phyloP scores from a whole-genome alignment of 2,329 filamentous ascomycete genomes.

The Fusarium transvaalense region DNA sequence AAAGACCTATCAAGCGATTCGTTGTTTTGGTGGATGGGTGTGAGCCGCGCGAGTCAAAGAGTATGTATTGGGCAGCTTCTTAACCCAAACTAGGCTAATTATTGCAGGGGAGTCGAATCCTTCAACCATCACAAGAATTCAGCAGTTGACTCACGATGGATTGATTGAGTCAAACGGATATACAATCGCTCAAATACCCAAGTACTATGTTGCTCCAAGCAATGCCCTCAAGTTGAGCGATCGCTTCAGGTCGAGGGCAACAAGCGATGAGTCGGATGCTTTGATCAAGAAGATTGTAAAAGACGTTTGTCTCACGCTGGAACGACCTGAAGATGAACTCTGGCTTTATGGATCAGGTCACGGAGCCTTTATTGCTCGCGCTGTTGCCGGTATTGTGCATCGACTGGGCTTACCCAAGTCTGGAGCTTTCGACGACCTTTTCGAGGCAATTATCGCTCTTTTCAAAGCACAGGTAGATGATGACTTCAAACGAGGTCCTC shows the following conservation, averaged over 20 bases:
- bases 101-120: constrained; percentile 34
- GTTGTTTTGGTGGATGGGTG: constrained; percentile 42
- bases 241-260: constrained; percentile 25
- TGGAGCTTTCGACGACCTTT: constrained; percentile 38
- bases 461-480: constrained; percentile 44
- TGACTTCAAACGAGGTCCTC: constrained; percentile 33
- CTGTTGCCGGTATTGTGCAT: constrained; percentile 43
- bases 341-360: constrained; percentile 46
- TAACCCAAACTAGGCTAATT: constrained; percentile 7
- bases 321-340: constrained; percentile 41
- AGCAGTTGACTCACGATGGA: constrained; percentile 35
- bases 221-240: constrained; percentile 32
- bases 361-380: constrained; percentile 41
- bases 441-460: constrained; percentile 29
- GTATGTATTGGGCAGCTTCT: not conserved
- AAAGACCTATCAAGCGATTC: constrained; percentile 31
- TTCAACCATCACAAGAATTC: constrained; percentile 39
- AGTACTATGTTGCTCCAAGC: constrained; percentile 32
- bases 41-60: constrained; percentile 16
- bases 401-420: constrained; percentile 33
- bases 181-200: constrained; percentile 31
- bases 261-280: constrained; percentile 30
- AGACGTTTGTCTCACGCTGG: constrained; percentile 33
- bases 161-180: constrained; percentile 10
- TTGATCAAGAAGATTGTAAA: constrained; percentile 41